Percentiles rank a stretch among this genome's conserved stretches.
Evolutionary conservation across 257 asterid species (phyloP).

Genomic region (Capsicum rhomboideum): DNA sequence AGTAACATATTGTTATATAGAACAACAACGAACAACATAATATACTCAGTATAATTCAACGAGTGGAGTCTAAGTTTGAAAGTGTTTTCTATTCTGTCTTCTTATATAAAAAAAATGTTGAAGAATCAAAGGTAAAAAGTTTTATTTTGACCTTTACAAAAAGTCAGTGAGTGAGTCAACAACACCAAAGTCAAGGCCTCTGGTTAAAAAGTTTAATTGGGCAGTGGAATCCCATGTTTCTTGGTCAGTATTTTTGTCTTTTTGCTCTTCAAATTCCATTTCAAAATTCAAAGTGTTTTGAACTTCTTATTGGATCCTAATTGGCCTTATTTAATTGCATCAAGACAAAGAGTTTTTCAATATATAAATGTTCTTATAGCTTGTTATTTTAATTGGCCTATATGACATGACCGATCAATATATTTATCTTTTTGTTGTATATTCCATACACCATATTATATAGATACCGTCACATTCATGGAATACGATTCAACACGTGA

Average conservation of each 20-base stretch:
- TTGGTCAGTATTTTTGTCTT: background rate
- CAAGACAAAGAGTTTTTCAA: background rate
- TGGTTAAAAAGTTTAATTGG: background rate
- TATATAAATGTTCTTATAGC: background rate
- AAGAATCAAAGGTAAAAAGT: background rate
- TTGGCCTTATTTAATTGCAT: background rate
- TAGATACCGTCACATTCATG: background rate
- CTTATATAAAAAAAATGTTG: background rate
- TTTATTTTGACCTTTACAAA: background rate
- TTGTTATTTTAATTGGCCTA: background rate
- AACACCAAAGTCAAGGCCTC: background rate
- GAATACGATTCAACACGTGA: background rate
- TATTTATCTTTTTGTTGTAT: background rate
- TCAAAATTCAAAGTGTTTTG: background rate
- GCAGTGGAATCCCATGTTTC: conserved; percentile 5
- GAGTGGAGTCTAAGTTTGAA: background rate
- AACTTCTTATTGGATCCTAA: background rate
- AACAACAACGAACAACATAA: too few relatives aligned
- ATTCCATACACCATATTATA: background rate
- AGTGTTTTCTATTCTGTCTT: background rate
- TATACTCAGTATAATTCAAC: too few relatives aligned
- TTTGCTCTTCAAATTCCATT: background rate
- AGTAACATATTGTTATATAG: too few relatives aligned
- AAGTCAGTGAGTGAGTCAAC: background rate
- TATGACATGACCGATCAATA: background rate